Percentiles rank a stretch among this genome's conserved stretches.
Conservation (phyloP, 305 asterid species). For the Solanum aculeatissimum region DNA sequence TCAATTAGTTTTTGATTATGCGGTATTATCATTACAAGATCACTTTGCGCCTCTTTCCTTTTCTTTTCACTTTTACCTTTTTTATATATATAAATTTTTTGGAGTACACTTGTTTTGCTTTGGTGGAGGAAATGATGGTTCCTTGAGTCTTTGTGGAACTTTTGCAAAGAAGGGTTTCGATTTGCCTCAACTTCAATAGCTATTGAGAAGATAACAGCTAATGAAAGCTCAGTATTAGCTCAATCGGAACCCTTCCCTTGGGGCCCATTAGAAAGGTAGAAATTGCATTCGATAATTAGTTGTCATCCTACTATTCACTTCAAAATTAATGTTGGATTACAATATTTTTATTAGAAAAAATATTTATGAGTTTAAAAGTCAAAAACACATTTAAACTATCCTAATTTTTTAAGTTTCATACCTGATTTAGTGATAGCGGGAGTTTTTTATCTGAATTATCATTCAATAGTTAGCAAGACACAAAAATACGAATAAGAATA, state of each 20-base stretch:
- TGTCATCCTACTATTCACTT: no score
- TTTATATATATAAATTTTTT: background rate
- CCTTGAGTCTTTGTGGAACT: background rate
- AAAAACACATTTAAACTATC: no score
- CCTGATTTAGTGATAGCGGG: no score
- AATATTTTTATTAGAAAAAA: no score
- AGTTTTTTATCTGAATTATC: no score
- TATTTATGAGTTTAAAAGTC: no score
- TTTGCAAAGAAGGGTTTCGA: background rate
- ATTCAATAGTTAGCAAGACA: no score
- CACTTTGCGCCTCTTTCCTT: background rate
- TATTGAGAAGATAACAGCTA: background rate
- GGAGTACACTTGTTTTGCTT: background rate
- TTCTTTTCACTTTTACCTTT: background rate
- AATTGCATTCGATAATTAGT: background rate
- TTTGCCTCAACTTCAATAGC: background rate
- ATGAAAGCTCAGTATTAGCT: background rate
- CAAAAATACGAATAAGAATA: no score
- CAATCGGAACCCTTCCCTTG: background rate
- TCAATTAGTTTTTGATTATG: background rate
- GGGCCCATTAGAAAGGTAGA: background rate
- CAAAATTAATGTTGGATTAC: no score
- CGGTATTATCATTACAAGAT: background rate
- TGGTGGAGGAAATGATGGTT: background rate
- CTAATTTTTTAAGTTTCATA: no score